A percentile compares a stretch with the other conserved stretches of the same genome.
Evolutionary conservation across 305 asterid genomes (phyloP).

Genomic region (Lippia alba): DNA sequence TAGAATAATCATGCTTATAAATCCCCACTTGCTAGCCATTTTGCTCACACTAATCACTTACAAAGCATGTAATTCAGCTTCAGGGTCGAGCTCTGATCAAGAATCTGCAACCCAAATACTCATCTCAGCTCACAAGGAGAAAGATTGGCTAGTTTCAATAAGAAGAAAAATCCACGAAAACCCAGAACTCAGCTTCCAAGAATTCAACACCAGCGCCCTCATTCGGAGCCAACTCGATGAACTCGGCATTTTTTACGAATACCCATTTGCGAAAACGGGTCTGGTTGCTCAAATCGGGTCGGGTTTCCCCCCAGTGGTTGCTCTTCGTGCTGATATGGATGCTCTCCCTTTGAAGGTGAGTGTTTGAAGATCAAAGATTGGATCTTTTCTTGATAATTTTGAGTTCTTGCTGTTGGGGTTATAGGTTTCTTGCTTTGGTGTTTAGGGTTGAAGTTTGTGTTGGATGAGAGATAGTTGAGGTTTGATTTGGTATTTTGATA

Average conservation of each 20-base stretch:
- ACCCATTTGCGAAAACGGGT: conserved; percentile 78
- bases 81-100: conserved; percentile 32
- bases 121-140: conserved; percentile 48
- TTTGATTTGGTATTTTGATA: conserved; percentile 29
- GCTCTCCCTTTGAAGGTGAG: conserved; percentile 75
- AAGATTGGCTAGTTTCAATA: conserved; percentile 58
- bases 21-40: conserved; percentile 25
- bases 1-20: conserved; percentile 20
- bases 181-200: conserved; percentile 75
- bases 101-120: conserved; percentile 55
- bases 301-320: conserved; percentile 68
- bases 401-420: background rate
- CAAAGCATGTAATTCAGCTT: conserved; percentile 16
- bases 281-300: conserved; percentile 79
- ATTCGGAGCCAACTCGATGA: conserved; percentile 68
- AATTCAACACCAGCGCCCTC: conserved; percentile 73
- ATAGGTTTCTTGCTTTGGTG: background rate
- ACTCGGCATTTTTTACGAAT: conserved; percentile 60
- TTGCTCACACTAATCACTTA: conserved; percentile 22
- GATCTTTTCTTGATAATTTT: background rate
- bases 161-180: conserved; percentile 75
- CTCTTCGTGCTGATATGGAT: conserved; percentile 87
- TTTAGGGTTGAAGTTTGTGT: background rate
- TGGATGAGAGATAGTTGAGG: no score
- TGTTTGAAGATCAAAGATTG: background rate